Base-by-base conservation (phyloP, 805 yeast species). In the Candida bentonensis region DNA sequence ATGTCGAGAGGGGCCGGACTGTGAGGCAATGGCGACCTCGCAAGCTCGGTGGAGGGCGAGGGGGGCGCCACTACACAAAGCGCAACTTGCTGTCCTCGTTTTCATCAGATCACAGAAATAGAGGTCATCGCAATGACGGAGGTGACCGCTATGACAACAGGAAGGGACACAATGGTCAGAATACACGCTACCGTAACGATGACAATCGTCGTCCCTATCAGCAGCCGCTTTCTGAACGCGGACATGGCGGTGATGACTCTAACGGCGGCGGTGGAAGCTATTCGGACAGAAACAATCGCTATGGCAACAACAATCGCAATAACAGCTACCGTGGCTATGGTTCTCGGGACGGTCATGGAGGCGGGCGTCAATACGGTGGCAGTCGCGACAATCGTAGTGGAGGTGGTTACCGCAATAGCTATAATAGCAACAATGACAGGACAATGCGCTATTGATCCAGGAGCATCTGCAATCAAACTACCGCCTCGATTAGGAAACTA, bases 41-140 rank as follows among this genome's bases (percentile, higher is more conserved):
- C 25, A 48, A 66, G 15, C 65, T 89, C 2, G 96, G 95, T 1
- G 96, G 96, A 3, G 96, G 96, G 0, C 61, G 83, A n/a, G 96
- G 96, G 3, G 95, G 95, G 1, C 67, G 92, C 45, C 76, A 78
- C 42, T 78, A 78, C 55, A 69, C 76, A 2, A 65, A 60, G 26
- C 33, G 23, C 25, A 21, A 27, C 7, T 13, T 28, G 5, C 23
- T 39, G 21, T 7, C 7, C 9, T 33, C 21, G 7, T 15, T 15
- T 33, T 15, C 15, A 22, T n/a, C 21, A 15, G 20, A 15, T 15
- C 11, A 20, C 21, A 7, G 15, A 39, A n/a, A 7, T 39, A 7
- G 23, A 39, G 41, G 15, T 39, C 13, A 20, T 11, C 26, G 41
- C 15, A 21, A 22, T 21, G 20, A 25, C 13, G 5, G 9, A 9